Evolutionary conservation across 768 basidiomycete species (phyloP).

Genomic region (Lactarius deliciosus): DNA sequence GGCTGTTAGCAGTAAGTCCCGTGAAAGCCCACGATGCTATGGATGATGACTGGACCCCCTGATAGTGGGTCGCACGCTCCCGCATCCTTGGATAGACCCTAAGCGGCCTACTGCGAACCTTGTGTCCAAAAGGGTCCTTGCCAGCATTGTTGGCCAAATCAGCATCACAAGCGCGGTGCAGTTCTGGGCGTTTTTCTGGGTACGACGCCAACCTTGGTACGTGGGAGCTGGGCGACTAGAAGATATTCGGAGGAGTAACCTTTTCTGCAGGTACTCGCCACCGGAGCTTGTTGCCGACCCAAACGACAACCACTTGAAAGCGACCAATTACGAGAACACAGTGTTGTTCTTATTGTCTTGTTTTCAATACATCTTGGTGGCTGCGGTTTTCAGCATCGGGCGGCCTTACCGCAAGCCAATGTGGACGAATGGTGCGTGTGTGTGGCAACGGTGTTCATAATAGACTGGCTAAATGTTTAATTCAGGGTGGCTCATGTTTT

Average conservation of each 20-base stretch:
- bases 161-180: constrained; percentile 81
- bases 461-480: background rate
- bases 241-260: background rate
- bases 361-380: constrained; percentile 97
- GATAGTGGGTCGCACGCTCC: constrained; percentile 91
- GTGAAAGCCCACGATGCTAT: constrained; percentile 19
- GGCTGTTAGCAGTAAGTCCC: constrained; percentile 85
- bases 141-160: constrained; percentile 92
- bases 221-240: constrained; percentile 26
- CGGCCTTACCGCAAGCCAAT: constrained; percentile 94
- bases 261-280: constrained; percentile 23
- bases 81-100: constrained; percentile 80
- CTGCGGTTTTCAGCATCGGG: constrained; percentile 96
- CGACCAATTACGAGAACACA: constrained; percentile 90
- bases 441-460: background rate
- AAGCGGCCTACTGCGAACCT: constrained; percentile 94
- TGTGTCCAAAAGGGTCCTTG: constrained; percentile 91
- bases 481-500: constrained; percentile 78
- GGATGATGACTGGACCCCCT: constrained; percentile 23
- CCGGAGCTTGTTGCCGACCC: constrained; percentile 40
- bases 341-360: constrained; percentile 90
- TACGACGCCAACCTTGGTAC: constrained; percentile 81
- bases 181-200: constrained; percentile 88
- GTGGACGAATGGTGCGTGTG: constrained; percentile 83
- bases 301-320: constrained; percentile 67